Conservation (phyloP, 2,329 filamentous ascomycete species). For the Aspergillus glaucus region DNA sequence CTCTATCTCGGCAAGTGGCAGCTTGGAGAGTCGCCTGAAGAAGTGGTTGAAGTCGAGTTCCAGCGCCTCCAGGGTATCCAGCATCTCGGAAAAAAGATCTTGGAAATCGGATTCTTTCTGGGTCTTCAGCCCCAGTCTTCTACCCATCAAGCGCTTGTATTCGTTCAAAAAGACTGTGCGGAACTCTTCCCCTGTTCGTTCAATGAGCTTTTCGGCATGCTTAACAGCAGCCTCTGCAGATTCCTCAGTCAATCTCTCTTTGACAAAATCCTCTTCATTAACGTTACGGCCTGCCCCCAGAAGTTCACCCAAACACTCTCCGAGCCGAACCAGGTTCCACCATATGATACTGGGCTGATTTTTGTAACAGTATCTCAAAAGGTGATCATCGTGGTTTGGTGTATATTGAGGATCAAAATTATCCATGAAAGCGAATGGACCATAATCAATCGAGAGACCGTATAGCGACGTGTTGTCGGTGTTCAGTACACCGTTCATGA, state of each 20-base stretch:
- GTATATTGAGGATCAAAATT: conserved; percentile 93
- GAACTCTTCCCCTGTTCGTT: conserved; percentile 76
- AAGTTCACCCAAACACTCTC: conserved; percentile 81
- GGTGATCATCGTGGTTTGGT: conserved; percentile 89
- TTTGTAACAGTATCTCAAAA: conserved; percentile 81
- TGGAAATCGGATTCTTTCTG: conserved; percentile 71
- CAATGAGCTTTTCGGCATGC: conserved; percentile 78
- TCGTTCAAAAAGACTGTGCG: conserved; percentile 80
- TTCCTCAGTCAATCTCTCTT: conserved; percentile 65
- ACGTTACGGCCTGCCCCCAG: conserved; percentile 69
- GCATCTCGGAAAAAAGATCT: conserved; percentile 67
- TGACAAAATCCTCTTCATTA: conserved; percentile 65
- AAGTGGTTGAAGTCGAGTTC: conserved; percentile 93
- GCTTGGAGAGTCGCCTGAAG: conserved; percentile 68
- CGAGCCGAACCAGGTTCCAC: conserved; percentile 94
- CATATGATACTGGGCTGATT: conserved; percentile 96
- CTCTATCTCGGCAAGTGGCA: conserved; percentile 58
- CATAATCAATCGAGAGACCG: conserved; percentile 87
- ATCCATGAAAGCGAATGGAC: conserved; percentile 96
- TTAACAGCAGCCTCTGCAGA: conserved; percentile 64
- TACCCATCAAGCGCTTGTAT: conserved; percentile 79
- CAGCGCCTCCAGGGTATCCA: conserved; percentile 73
- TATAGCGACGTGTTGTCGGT: conserved; percentile 94
- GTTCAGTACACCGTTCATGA: conserved; percentile 97
- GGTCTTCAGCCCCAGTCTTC: conserved; percentile 67